Evolutionary conservation across 129 eudicot species (phyloP), one percentile per base, ranked within the genome.

Genomic region (Chrysanthemum seticuspe): DNA sequence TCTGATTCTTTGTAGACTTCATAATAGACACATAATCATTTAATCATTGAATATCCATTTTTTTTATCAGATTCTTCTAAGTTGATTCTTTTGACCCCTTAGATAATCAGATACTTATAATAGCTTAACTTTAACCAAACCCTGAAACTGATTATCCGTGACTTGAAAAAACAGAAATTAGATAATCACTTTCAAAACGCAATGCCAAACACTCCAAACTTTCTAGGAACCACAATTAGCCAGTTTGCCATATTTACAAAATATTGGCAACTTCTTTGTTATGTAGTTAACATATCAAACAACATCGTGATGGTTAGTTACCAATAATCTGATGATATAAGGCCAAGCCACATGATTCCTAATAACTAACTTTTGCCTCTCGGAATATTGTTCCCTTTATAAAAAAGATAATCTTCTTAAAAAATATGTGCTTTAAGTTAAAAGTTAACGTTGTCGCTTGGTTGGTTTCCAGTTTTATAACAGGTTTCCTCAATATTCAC

Each of bases 401-500:
- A 21, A 21, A 58, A 58, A 21, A 3, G 5, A 58, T 23, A 10
- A 23, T 21, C 13, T 58, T 58, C 21, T 59, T 9, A 9, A 23
- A 6, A 5, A 14, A 59, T 53, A 14, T 23, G 65, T 59, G 11
- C 15, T 59, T 23, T 21, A 25, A 21, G 59, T 73, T 73, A 49
- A 50, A 73, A 29, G 45, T 40, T 40, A 40, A 40, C 45, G 6
- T 40, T 40, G 45, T 40, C 2, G 45, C 45, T 40, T 40, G 45
- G 9, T 40, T 6, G 45, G 45, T 40, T 40, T 40, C 45, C 0
- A 40, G 45, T 40, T 40, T 40, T 52, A 25, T 58, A 44, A 45
- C 67, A 8, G 64, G 64, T 51, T 53, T 63, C 55, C 27, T 55
- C 29, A 44, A 21, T 56, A 44, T 74, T 65, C 44, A 45, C 14